Base-by-base conservation (phyloP, 1,284 basidiomycete species). In the Rhodotorula sp. region DNA sequence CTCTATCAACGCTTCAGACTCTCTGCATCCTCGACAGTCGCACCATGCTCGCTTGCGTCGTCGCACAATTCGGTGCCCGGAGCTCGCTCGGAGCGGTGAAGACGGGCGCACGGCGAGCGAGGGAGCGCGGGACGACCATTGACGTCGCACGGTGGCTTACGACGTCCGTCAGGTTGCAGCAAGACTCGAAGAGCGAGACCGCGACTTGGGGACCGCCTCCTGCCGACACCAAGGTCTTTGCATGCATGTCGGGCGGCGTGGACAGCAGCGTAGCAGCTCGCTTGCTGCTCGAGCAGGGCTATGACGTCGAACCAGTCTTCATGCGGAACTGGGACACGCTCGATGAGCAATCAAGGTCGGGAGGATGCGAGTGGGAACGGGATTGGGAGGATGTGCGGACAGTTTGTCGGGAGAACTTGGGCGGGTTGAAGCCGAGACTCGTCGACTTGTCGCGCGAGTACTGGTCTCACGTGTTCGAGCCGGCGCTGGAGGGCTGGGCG, bases 201-300 rank as follows among this genome's bases (percentile, higher is more conserved):
- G 20, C 16, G 8, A 18, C 46, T 4, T 73, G 64, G 67, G 8
- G 31, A 4, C 46, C 47, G 0, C 70, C 72, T 2, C 53, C 58
- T 0, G 31, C 15, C 9, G 72, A 68, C 1, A 65, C 65, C 26
- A 68, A 65, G 47, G 92, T 97, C 57, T 86, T 91, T 1, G 86
- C 96, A 4, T 93, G 91, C 40, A 93, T 97, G 89, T 96, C 92
- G 0, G 95, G 95, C 48, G 95, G 95, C 1, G 94, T 98, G 7
- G 94, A 98, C 80, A 96, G 94, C 2, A 92, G 90, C 5, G 90
- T 94, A 10, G 84, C 89, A 1, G 90, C 92, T 13, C 84, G 84
- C 63, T 80, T 95, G 28, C 81, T 95, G n/a, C 83, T 87, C 24
- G 84, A 88, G 58, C 69, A 91, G 87, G 89, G 89, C 70, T 89